A percentile compares a stretch with the other conserved stretches of the same genome.
Conservation (phyloP, 352 stramenopile genomes). For the Nothophytophthora sp. region DNA sequence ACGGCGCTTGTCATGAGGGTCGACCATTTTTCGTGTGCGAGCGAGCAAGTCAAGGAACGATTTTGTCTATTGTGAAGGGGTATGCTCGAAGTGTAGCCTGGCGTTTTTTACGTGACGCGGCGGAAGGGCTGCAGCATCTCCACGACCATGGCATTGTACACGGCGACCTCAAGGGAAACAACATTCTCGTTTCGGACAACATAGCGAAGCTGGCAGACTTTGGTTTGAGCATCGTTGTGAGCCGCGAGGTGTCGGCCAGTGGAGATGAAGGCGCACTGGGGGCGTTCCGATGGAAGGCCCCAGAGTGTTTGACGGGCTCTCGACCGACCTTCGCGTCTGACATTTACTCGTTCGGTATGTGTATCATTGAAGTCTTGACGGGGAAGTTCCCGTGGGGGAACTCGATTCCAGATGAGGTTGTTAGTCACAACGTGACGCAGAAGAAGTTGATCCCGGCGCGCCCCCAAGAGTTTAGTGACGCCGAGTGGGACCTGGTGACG, state of each 20-base stretch:
- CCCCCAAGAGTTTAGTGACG: conserved; percentile 7
- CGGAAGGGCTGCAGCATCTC: conserved; percentile 21
- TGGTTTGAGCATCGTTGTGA: conserved; percentile 8
- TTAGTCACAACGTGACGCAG: conserved; percentile 2
- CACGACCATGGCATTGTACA: conserved; percentile 23
- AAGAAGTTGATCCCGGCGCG: background rate
- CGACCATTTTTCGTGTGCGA: conserved; percentile 9
- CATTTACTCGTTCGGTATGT: conserved; percentile 30
- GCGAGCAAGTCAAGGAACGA: background rate
- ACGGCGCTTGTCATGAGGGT: conserved; percentile 4
- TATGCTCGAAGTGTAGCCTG: background rate
- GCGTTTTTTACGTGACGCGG: conserved; percentile 12
- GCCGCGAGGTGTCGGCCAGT: background rate
- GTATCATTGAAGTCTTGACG: conserved; percentile 26
- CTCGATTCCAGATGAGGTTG: conserved; percentile 1
- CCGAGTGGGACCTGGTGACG: conserved; percentile 11
- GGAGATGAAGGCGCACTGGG: background rate
- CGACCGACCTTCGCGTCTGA: conserved; percentile 19
- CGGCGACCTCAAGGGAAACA: conserved; percentile 28
- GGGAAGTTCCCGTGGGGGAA: conserved; percentile 5
- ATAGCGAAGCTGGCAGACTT: conserved; percentile 26
- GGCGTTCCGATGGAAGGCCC: conserved; percentile 12
- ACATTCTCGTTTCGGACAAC: conserved; percentile 19
- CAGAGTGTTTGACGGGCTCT: conserved; percentile 5
- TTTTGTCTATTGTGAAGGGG: background rate